Conservation (phyloP, 2,329 filamentous ascomycete genomes). For the Paracoccidioides brasiliensis region DNA sequence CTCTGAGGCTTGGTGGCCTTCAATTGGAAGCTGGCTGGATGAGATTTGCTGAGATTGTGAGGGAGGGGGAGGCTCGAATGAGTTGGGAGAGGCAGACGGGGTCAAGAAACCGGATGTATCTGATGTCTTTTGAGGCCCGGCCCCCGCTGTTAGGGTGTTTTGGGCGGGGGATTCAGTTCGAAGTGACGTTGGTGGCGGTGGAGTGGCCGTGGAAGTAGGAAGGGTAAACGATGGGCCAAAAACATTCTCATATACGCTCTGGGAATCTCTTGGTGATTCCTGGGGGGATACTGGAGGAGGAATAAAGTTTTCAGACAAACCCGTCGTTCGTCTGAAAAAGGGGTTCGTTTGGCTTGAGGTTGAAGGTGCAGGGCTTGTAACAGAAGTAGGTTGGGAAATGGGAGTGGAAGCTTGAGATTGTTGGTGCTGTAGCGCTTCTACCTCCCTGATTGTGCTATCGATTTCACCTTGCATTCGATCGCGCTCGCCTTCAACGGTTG, state of each 20-base stretch:
- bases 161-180: slow-evolving; percentile 34
- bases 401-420: background rate
- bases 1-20: slow-evolving; percentile 43
- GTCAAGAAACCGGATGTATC: slow-evolving; percentile 40
- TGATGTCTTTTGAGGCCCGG: slow-evolving; percentile 31
- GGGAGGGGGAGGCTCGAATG: slow-evolving; percentile 40
- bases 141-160: slow-evolving; percentile 22
- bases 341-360: slow-evolving; percentile 69
- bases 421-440: slow-evolving; percentile 45
- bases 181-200: slow-evolving; percentile 48
- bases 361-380: slow-evolving; percentile 54
- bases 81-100: slow-evolving; percentile 51
- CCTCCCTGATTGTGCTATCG: slow-evolving; percentile 50
- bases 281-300: slow-evolving; percentile 33
- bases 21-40: slow-evolving; percentile 61
- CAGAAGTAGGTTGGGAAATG: slow-evolving; percentile 21
- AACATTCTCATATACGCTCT: slow-evolving; percentile 71
- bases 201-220: slow-evolving; percentile 29
- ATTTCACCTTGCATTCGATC: slow-evolving; percentile 78
- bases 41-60: slow-evolving; percentile 65
- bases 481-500: slow-evolving; percentile 74
- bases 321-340: slow-evolving; percentile 63
- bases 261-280: slow-evolving; percentile 32
- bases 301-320: slow-evolving; percentile 37
- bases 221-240: slow-evolving; percentile 58